Evolutionary conservation across 495 filamentous ascomycete genomes (phyloP).

Genomic region (Talaromyces thailandensis): DNA sequence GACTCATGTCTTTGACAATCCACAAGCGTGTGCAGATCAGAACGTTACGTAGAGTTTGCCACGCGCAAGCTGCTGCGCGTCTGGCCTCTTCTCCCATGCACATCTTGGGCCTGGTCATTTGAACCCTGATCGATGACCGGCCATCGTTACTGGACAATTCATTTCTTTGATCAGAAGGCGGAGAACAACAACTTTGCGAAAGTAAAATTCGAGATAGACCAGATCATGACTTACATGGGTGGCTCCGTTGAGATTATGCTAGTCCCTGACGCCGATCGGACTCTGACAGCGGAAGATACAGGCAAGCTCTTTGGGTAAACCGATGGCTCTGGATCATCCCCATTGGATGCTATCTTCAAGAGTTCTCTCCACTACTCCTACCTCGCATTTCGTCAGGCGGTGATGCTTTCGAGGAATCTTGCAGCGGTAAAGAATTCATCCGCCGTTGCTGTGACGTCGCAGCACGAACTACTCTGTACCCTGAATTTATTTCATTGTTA

Average conservation of each 20-base stretch:
- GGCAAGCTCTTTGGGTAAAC: slow-evolving; percentile 45
- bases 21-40: neutral
- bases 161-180: slow-evolving; percentile 47
- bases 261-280: slow-evolving; percentile 52
- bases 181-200: slow-evolving; percentile 32
- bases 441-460: slow-evolving; percentile 38
- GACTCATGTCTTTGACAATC: neutral
- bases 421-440: slow-evolving; percentile 35
- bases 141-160: slow-evolving; percentile 50
- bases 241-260: slow-evolving; percentile 33
- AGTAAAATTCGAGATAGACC: slow-evolving; percentile 25
- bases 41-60: slow-evolving; percentile 13
- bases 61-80: slow-evolving; percentile 24
- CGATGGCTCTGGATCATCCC: slow-evolving; percentile 7
- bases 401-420: slow-evolving; percentile 43
- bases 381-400: slow-evolving; percentile 47
- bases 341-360: slow-evolving; percentile 31
- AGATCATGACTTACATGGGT: slow-evolving; percentile 15
- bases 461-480: slow-evolving; percentile 31
- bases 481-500: slow-evolving; percentile 41
- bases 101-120: neutral
- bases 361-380: slow-evolving; percentile 44
- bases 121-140: slow-evolving; percentile 12
- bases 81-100: slow-evolving; percentile 32
- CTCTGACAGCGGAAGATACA: slow-evolving; percentile 45